Evolutionary conservation across 2,329 filamentous ascomycete species (phyloP).

Genomic region (Chaetomium sp.): DNA sequence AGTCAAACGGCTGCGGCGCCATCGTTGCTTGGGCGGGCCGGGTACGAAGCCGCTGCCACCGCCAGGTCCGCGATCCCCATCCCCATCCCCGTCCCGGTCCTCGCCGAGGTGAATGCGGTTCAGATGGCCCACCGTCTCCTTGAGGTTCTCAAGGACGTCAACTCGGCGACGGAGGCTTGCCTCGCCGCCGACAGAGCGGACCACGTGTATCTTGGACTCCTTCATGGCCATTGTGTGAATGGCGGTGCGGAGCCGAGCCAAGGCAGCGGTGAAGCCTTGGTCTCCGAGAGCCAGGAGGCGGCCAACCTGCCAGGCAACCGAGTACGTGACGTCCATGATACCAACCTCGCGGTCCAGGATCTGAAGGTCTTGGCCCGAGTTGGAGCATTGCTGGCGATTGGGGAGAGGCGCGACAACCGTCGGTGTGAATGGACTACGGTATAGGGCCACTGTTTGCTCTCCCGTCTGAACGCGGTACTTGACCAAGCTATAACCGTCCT

Average conservation of each 20-base stretch:
- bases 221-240: background rate
- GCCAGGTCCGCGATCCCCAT: background rate
- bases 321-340: slow-evolving; percentile 46
- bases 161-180: too few species aligned
- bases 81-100: background rate
- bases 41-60: background rate
- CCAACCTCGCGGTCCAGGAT: slow-evolving; percentile 39
- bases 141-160: background rate
- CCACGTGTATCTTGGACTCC: background rate
- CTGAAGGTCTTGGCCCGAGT: slow-evolving; percentile 39
- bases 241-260: slow-evolving; percentile 1
- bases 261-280: slow-evolving; percentile 26
- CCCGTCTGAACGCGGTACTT: slow-evolving; percentile 44
- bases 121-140: background rate
- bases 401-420: slow-evolving; percentile 24
- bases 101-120: background rate
- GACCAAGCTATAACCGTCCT: slow-evolving; percentile 46
- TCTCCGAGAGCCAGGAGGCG: slow-evolving; percentile 21
- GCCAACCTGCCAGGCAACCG: slow-evolving; percentile 44
- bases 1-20: background rate
- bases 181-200: too few species aligned
- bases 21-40: background rate
- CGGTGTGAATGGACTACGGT: slow-evolving; percentile 45
- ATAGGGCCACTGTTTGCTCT: slow-evolving; percentile 44
- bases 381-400: slow-evolving; percentile 36